Evolutionary conservation across 345 rosid species (phyloP), one percentile per base, ranked within the genome.

Genomic region (Pistacia vera): DNA sequence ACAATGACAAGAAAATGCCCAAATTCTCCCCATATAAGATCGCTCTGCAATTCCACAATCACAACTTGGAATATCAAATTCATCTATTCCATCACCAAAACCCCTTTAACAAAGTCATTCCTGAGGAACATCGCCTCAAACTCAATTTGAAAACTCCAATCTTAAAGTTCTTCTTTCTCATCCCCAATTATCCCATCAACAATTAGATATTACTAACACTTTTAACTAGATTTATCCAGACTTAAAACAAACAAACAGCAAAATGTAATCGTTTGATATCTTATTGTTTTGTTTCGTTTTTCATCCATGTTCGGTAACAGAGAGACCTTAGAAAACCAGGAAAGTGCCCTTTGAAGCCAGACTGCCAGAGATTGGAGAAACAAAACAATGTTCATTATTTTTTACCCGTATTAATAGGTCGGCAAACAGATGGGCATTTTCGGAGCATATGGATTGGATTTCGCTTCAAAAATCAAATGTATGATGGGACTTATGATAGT

Each of bases 21-120:
- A 76, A 66, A 70, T 76, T 84, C 82, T 78, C 87, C 87, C 88
- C 90, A 87, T 85, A 87, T 71, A 85, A 70, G 70, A 63, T 57
- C 52, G 52, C 75, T 33, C 75, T 65, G 51, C 22, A 57, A 60
- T 72, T 78, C 25, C 20, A 61, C 70, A 28, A 52, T 58, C 76
- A 65, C 51, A 65, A 51, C 20, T 69, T 33, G 48, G 46, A 57
- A 54, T 52, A 63, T 52, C 63, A 67, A 72, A n/a, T 58, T 73
- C 73, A 67, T 73, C 77, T 81, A 81, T 59, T 70, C 61, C 70
- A 73, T 77, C 12, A 46, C 5, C 38, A 63, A 30, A 52, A 52
- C n/a, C 41, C 57, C 33, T 69, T 44, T 57, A 20, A 65, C 44
- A 30, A 52, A n/a, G 6, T 30, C 20, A 63, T 56, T 58, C 10